Base-by-base conservation (phyloP, 257 asterid species). In the Primulina tabacum region DNA sequence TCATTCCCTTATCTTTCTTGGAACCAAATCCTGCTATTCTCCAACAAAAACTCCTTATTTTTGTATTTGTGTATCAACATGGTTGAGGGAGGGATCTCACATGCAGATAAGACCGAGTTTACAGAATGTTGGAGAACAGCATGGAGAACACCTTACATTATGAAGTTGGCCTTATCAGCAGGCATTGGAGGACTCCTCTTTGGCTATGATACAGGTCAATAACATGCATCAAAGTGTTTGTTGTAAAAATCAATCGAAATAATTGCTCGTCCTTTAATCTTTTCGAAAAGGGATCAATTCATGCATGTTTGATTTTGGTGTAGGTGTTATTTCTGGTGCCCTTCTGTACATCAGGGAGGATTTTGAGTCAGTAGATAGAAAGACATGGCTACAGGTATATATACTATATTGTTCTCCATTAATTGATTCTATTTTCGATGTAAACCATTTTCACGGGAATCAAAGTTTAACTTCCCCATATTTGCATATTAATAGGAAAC, bases 321-420 rank as follows among this genome's bases (percentile, higher is more conserved):
- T 30, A 78, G 82, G 82, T 11, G 82, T 81, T 40, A 81, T 81
- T 64, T 81, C 85, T 20, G 85, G 85, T 58, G 85, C 85, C 52
- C 75, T 81, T 52, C 82, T 81, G 32, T 81, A 77, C 52, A 81
- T 81, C 60, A 75, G 77, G 35, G 80, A 81, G 43, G 82, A 81
- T 74, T 81, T 77, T 35, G 57, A 75, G 6, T 69, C 38, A 0
- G 85, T 81, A 7, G 76, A 81, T 17, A 58, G 11, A 71, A 75
- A 75, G 34, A 81, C 85, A 21, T 81, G 85, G 85, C 65, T 81
- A 5, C 78, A 77, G 73, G 56, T 47, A 47, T 47, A 47, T 47
- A 14, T 14, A 0, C 4, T 14, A 43, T 4, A 17, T 11, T 6
- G 7, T 35, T 35, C 9, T 35, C 40, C 40, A 35, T 35, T 35